Percentiles rank a stretch among this genome's conserved stretches.
Conservation (phyloP, 176 grass and related monocot species). For the Tuctoria greenei region DNA sequence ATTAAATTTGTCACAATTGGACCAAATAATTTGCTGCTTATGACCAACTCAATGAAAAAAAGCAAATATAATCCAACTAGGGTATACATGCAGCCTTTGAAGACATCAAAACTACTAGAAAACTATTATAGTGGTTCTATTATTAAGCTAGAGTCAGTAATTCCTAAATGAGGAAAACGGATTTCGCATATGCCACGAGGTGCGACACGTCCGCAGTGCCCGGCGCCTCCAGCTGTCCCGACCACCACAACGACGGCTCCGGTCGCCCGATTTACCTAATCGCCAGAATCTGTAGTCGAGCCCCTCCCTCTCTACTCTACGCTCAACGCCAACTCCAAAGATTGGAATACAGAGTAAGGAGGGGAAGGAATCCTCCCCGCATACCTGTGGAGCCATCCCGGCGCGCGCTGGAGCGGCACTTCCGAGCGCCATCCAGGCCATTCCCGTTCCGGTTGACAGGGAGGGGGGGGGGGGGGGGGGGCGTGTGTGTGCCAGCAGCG, state of each 20-base stretch:
- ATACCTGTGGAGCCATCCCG: constrained; percentile 41
- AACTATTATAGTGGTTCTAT: not conserved
- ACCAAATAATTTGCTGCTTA: not conserved
- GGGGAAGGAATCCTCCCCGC: too few species aligned
- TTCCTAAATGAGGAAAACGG: not conserved
- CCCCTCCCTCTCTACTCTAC: not conserved
- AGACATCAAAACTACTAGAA: not conserved
- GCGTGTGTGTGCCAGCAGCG: not conserved
- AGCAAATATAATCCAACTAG: not conserved
- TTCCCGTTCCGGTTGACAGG: not conserved
- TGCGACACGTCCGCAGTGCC: too few species aligned
- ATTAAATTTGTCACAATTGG: not conserved
- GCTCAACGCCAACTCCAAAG: not conserved
- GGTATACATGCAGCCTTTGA: not conserved
- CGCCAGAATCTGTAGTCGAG: not conserved
- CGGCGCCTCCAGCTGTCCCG: not conserved
- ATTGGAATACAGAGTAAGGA: not conserved
- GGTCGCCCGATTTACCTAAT: not conserved
- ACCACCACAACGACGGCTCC: too few species aligned
- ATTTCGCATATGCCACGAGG: not conserved
- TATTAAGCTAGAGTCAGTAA: not conserved
- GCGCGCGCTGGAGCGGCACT: constrained; percentile 13
- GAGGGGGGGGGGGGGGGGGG: too few species aligned
- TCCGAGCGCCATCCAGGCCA: constrained; percentile 41
- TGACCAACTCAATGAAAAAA: not conserved